phyloP scores from a whole-genome alignment of 225 moss, liverwort and hornwort species.

The Rhytidiadelphus loreus region DNA sequence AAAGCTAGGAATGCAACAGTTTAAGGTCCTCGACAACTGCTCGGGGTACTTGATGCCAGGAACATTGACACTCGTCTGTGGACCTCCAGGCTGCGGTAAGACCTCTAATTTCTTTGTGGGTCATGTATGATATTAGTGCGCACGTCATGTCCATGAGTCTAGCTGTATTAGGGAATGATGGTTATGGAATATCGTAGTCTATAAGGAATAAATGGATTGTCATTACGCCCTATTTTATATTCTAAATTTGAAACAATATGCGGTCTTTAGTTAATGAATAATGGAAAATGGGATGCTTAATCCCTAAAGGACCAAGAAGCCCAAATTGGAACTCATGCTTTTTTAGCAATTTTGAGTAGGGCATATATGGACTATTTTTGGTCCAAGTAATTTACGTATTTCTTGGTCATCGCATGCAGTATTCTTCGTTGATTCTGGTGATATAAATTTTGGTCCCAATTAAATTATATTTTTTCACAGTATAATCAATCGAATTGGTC shows the following conservation, averaged over 20 bases:
- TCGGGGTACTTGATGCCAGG: conserved; percentile 90
- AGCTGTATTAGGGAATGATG: not conserved
- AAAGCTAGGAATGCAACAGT: conserved; percentile 34
- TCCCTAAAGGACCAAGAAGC: not conserved
- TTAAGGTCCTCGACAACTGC: conserved; percentile 63
- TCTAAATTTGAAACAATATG: not conserved
- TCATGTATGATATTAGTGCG: not conserved
- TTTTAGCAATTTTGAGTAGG: not conserved
- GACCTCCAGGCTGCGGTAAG: conserved; percentile 81
- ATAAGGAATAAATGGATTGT: not conserved
- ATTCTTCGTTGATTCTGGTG: not conserved
- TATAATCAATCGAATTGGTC: not conserved
- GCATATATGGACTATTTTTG: not conserved
- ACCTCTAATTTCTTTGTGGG: not conserved
- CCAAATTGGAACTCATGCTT: not conserved
- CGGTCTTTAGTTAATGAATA: not conserved
- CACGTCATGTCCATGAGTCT: not conserved
- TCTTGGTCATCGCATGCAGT: not conserved
- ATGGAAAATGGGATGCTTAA: not conserved
- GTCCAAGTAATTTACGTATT: not conserved
- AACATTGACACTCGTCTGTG: conserved; percentile 76
- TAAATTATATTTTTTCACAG: not conserved
- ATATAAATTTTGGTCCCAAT: not conserved
- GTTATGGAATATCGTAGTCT: not conserved
- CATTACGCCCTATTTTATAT: not conserved